A percentile compares a stretch with the other conserved stretches of the same genome.
phyloP scores from a whole-genome alignment of 2,329 filamentous ascomycete genomes.

The Sordariomycetes sp. region DNA sequence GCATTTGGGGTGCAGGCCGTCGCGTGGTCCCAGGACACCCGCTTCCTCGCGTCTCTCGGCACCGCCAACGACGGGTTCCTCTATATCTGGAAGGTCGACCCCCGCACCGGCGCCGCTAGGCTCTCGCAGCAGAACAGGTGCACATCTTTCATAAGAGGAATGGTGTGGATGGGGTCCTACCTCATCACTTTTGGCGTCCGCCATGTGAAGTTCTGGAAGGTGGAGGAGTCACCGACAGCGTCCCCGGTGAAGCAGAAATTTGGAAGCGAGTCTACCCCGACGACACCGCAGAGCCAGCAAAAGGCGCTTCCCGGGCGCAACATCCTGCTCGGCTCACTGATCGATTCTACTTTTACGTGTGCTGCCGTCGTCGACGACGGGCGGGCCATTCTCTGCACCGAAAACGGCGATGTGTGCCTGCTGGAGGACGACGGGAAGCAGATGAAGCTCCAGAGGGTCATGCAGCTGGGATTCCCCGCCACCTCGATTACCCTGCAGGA shows the following conservation, averaged over 20 bases:
- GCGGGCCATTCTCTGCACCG: constrained; percentile 73
- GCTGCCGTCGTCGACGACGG: constrained; percentile 58
- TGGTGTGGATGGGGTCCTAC: constrained; percentile 79
- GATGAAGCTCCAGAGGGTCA: constrained; percentile 55
- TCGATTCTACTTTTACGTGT: constrained; percentile 76
- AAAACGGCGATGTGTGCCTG: constrained; percentile 79
- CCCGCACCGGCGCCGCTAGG: constrained; percentile 66
- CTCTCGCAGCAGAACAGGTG: constrained; percentile 83
- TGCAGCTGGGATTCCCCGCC: constrained; percentile 53
- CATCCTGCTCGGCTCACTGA: constrained; percentile 66
- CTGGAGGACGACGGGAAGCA: constrained; percentile 64
- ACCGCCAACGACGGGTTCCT: constrained; percentile 86
- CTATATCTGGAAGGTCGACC: constrained; percentile 78
- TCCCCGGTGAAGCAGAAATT: constrained; percentile 54
- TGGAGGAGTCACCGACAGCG: constrained; percentile 49
- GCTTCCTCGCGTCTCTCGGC: constrained; percentile 78
- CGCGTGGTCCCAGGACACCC: constrained; percentile 78
- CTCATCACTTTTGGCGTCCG: constrained; percentile 81
- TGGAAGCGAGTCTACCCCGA: constrained; percentile 20
- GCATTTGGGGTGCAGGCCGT: constrained; percentile 79
- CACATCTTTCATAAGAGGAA: constrained; percentile 71
- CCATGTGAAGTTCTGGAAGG: constrained; percentile 86
- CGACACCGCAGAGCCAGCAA: constrained; percentile 12
- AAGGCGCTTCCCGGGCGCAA: constrained; percentile 77
- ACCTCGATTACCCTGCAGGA: constrained; percentile 52